Evolutionary conservation across 371 early-diverging fungal species (phyloP).

Genomic region (Mortierella polycephala): DNA sequence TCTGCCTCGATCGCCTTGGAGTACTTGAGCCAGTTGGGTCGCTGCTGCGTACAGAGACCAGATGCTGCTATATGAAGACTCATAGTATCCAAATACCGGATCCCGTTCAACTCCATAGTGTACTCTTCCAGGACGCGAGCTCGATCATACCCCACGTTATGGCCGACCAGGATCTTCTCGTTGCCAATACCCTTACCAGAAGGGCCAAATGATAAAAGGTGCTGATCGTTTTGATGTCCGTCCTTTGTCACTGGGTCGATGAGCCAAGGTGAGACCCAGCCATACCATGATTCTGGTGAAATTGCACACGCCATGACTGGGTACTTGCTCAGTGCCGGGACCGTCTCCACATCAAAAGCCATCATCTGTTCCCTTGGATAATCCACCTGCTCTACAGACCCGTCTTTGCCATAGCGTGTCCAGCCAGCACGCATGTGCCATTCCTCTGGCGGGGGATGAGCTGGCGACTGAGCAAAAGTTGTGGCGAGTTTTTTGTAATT

Average conservation of each 20-base stretch:
- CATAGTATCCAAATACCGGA: constrained; percentile 92
- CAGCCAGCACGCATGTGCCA: constrained; percentile 83
- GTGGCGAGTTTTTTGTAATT: constrained; percentile 19
- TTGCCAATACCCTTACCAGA: constrained; percentile 48
- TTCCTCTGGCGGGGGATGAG: constrained; percentile 65
- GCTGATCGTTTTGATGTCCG: constrained; percentile 35
- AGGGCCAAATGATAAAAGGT: constrained; percentile 29
- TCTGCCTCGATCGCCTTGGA: constrained; percentile 61
- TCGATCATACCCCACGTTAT: constrained; percentile 94
- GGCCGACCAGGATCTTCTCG: constrained; percentile 83
- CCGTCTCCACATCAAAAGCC: constrained; percentile 92
- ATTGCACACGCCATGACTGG: constrained; percentile 90
- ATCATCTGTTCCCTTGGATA: constrained; percentile 73
- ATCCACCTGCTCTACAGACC: constrained; percentile 56
- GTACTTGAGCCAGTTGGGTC: constrained; percentile 80
- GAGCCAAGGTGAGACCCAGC: constrained; percentile 89
- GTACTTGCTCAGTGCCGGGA: constrained; percentile 72
- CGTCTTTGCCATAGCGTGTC: constrained; percentile 79
- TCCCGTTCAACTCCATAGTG: constrained; percentile 57
- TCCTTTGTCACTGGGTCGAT: constrained; percentile 23
- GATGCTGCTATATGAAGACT: constrained; percentile 92
- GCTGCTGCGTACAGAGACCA: constrained; percentile 92
- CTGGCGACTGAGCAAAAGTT: constrained; percentile 27
- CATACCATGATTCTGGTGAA: constrained; percentile 85
- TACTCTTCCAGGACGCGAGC: constrained; percentile 93